These are phyloP conservation scores for Cryoendolithus antarcticus DNA, from an alignment of 2,329 filamentous ascomycete species.

Conservation along the genomic window DNA sequence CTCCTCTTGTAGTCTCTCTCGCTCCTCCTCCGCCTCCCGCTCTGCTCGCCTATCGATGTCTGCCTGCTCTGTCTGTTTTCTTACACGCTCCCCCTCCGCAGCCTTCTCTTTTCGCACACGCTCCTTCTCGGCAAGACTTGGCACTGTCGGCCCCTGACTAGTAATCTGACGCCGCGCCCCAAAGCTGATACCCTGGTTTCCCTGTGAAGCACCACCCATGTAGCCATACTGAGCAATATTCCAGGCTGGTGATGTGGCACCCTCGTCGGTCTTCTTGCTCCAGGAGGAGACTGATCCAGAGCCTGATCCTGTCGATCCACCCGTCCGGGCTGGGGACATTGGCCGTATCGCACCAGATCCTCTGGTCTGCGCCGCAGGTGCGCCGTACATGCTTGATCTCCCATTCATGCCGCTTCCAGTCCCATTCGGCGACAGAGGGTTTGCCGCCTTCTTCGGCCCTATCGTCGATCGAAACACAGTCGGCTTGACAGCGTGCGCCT, in stretches of 20 bases:
- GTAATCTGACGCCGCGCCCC: slow-evolving; percentile 93
- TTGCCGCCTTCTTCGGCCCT: slow-evolving; percentile 54
- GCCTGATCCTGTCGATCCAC: slow-evolving; percentile 42
- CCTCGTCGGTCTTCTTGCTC: slow-evolving; percentile 76
- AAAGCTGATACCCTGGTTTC: slow-evolving; percentile 86
- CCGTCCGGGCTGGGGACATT: slow-evolving; percentile 35
- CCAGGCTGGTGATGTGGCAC: slow-evolving; percentile 75
- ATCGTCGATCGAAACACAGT: slow-evolving; percentile 61
- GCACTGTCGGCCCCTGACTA: slow-evolving; percentile 63
- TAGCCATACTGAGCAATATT: slow-evolving; percentile 98
- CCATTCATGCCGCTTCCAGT: slow-evolving; percentile 9
- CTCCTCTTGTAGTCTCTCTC: slow-evolving; percentile 50
- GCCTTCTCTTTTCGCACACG: slow-evolving; percentile 47
- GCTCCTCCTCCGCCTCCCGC: slow-evolving; percentile 50
- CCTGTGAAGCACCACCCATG: slow-evolving; percentile 93
- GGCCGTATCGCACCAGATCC: slow-evolving; percentile 8
- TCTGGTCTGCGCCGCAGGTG: not conserved
- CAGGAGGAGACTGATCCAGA: slow-evolving; percentile 62
- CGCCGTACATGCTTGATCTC: slow-evolving; percentile 2
- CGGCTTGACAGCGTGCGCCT: slow-evolving; percentile 64
- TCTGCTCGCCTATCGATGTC: slow-evolving; percentile 37
- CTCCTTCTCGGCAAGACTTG: slow-evolving; percentile 75
- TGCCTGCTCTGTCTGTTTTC: slow-evolving; percentile 39
- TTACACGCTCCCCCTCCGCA: slow-evolving; percentile 41
- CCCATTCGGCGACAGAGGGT: slow-evolving; percentile 22